Evolutionary conservation across 2,329 filamentous ascomycete genomes (phyloP), one percentile per base, ranked within the genome.

Genomic region (Davidsoniella neocaledoniae): DNA sequence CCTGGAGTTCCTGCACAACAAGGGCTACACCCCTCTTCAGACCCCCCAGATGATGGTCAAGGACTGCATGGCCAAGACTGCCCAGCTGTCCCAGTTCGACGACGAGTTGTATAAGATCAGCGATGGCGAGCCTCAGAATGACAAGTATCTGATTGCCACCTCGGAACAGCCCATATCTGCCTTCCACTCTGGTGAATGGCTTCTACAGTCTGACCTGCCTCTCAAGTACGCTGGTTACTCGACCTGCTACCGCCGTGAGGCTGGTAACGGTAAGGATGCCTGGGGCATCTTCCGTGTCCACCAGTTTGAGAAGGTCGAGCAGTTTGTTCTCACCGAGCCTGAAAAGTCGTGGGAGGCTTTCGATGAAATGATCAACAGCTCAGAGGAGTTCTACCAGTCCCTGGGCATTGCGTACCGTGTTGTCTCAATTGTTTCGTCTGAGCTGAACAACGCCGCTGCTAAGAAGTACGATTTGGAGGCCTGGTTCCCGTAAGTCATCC

Each of bases 231-330:
- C 86, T 41, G 91, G 91, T 6, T 95, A 90, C 70, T 88, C 81
- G 58, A 94, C 90, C 26, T 95, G 88, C 66, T 98, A 94, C 72
- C 77, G 91, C 58, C 88, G 93, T 67, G 91, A 98, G 64, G 91
- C 91, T 39, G 91, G 91, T 49, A 90, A 66, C 55, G 67, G 87
- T 26, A 83, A 86, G 62, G 87, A 98, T 63, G 90, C 90, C 1
- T 98, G 91, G 91, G 91, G 91, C 51, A 86, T 96, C 54, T 98
- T 95, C 76, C 82, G 91, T 56, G 88, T 96, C 25, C 91, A 98
- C 64, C 90, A 98, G 64, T 98, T 96, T 60, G 90, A 96, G 65
- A 95, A 93, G 76, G 81, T 86, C 48, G 83, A 88, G 61, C 84
- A 87, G 68, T 90, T 86, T 61, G 68, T 86, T 53, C 72, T 84